Evolutionary conservation across 371 early-diverging fungal species (phyloP).

Genomic region (Mycotypha africana): DNA sequence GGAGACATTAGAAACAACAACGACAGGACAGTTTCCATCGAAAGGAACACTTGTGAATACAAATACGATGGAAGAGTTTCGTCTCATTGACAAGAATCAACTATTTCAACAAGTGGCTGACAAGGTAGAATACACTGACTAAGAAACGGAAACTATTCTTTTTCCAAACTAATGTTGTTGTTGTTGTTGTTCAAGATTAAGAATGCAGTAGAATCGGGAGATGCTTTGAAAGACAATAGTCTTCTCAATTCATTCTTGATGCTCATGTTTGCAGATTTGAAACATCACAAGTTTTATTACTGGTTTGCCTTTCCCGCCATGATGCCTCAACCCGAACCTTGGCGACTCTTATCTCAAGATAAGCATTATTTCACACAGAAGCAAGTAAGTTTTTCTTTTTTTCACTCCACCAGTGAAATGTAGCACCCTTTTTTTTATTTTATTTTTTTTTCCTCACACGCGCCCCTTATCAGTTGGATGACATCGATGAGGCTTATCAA

Average conservation of each 20-base stretch:
- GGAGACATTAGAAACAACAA: slow-evolving; percentile 1
- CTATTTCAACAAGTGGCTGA: slow-evolving; percentile 58
- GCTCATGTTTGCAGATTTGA: slow-evolving; percentile 89
- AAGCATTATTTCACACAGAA: too few relatives aligned
- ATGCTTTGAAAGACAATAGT: slow-evolving; percentile 56
- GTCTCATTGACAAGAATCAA: slow-evolving; percentile 65
- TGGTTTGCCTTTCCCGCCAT: slow-evolving; percentile 92
- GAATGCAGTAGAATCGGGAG: slow-evolving; percentile 59
- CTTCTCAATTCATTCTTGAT: slow-evolving; percentile 65
- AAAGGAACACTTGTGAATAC: slow-evolving; percentile 73
- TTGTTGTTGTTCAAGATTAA: slow-evolving; percentile 43
- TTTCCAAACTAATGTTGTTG: not conserved
- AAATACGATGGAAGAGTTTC: slow-evolving; percentile 92
- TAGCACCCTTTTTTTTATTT: too few relatives aligned
- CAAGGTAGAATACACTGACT: slow-evolving; percentile 34
- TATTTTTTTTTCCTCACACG: too few relatives aligned
- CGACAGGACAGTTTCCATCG: slow-evolving; percentile 18
- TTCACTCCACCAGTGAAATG: too few relatives aligned
- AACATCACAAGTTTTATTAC: slow-evolving; percentile 88
- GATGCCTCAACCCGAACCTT: slow-evolving; percentile 32
- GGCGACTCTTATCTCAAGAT: slow-evolving; percentile 8
- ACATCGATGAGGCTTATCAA: slow-evolving; percentile 2
- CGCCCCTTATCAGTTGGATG: too few relatives aligned
- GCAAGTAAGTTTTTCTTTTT: too few relatives aligned
- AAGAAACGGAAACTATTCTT: not conserved